These are phyloP conservation scores for Cordyceps cateniannulata DNA, from an alignment of 2,329 filamentous ascomycete genomes.

Conservation along the genomic window DNA sequence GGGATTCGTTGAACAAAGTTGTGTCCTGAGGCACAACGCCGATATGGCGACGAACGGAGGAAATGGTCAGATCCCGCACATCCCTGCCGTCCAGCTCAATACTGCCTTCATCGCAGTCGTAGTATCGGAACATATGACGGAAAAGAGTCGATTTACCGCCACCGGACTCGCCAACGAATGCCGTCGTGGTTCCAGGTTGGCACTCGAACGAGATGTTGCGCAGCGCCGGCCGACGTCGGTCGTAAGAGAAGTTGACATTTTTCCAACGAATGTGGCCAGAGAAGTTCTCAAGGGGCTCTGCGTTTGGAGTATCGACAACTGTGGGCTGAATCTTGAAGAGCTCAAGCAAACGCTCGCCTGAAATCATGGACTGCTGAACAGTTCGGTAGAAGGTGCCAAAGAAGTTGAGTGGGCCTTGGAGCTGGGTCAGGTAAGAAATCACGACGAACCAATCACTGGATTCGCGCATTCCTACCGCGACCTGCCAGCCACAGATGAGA, in stretches of 20 bases:
- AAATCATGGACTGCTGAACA: constrained; percentile 95
- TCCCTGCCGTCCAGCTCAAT: constrained; percentile 82
- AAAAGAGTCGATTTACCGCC: constrained; percentile 97
- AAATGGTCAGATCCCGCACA: constrained; percentile 81
- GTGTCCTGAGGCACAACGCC: constrained; percentile 97
- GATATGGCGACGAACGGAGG: constrained; percentile 85
- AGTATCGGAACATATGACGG: constrained; percentile 92
- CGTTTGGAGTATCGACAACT: constrained; percentile 70
- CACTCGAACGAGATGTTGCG: constrained; percentile 81
- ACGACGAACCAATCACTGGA: constrained; percentile 69
- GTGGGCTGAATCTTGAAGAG: constrained; percentile 94
- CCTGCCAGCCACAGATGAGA: constrained; percentile 71
- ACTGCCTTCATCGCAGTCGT: constrained; percentile 72
- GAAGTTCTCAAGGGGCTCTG: constrained; percentile 58
- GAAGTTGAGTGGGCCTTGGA: constrained; percentile 77
- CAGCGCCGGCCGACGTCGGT: constrained; percentile 76
- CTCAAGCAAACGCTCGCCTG: constrained; percentile 88
- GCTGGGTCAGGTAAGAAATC: constrained; percentile 71
- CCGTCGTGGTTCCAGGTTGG: constrained; percentile 83
- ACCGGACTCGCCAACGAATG: constrained; percentile 92
- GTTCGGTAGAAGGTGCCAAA: constrained; percentile 94
- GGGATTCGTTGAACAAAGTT: constrained; percentile 84
- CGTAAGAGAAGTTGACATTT: constrained; percentile 86
- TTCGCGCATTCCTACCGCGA: constrained; percentile 56
- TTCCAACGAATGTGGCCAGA: constrained; percentile 80